A percentile compares a stretch with the other conserved stretches of the same genome.
Conservation (phyloP, 2,329 filamentous ascomycete genomes). For the Esteya vermicola region DNA sequence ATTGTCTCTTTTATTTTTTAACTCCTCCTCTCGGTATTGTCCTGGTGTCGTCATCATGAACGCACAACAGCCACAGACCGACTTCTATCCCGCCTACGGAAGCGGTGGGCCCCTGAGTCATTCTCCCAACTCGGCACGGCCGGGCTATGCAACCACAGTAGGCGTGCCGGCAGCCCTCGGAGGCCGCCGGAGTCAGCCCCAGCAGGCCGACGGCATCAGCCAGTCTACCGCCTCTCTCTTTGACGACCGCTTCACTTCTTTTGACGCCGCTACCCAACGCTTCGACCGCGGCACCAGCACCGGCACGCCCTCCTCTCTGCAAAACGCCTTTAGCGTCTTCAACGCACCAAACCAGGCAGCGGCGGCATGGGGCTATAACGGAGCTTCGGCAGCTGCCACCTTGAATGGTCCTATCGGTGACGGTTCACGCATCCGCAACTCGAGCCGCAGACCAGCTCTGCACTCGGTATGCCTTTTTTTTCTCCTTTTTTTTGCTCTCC, state of each 20-base stretch:
- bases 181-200: slow-evolving; percentile 59
- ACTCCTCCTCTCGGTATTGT: too few species aligned
- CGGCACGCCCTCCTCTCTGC: slow-evolving; percentile 20
- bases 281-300: slow-evolving; percentile 24
- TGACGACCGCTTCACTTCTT: too few species aligned
- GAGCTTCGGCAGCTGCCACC: slow-evolving; percentile 45
- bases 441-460: slow-evolving; percentile 45
- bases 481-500: slow-evolving; percentile 10
- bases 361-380: slow-evolving; percentile 64
- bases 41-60: slow-evolving; percentile 29
- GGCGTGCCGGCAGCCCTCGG: slow-evolving; percentile 15
- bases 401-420: slow-evolving; percentile 52
- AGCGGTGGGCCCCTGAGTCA: slow-evolving; percentile 37
- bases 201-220: slow-evolving; percentile 62
- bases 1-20: too few species aligned
- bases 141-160: slow-evolving; percentile 46
- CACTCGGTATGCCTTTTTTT: slow-evolving; percentile 43
- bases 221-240: slow-evolving; percentile 54
- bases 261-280: too few species aligned
- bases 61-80: slow-evolving; percentile 38
- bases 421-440: slow-evolving; percentile 37
- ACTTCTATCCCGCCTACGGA: slow-evolving; percentile 61
- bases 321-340: slow-evolving; percentile 30
- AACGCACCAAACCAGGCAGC: slow-evolving; percentile 46
- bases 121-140: slow-evolving; percentile 57